phyloP scores from a whole-genome alignment of 1,284 basidiomycete species.

The Malassezia globosa region DNA sequence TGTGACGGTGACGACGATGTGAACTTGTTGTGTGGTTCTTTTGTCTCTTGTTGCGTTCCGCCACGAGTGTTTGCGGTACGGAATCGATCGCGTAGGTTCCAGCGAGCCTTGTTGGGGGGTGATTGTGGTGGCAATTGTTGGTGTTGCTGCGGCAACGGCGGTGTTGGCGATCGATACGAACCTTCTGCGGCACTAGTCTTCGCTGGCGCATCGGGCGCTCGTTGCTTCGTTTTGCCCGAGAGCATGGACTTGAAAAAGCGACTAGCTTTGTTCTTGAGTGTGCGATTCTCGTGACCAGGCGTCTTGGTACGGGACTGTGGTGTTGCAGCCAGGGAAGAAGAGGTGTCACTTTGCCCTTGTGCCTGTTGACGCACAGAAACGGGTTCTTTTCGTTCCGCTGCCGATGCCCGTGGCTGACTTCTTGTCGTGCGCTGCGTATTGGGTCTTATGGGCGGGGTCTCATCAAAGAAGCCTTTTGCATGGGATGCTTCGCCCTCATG shows the following conservation, averaged over 20 bases:
- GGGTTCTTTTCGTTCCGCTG: not conserved
- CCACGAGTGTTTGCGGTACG: not conserved
- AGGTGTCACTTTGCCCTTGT: no score
- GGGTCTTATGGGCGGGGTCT: not conserved
- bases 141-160: no score
- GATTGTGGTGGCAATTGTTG: not conserved
- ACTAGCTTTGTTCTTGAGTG: conserved; percentile 14
- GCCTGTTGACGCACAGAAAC: no score
- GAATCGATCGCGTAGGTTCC: not conserved
- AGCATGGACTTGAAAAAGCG: conserved; percentile 11
- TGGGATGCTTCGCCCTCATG: no score
- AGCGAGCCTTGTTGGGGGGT: not conserved
- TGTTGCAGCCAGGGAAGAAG: no score
- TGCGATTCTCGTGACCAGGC: not conserved
- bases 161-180: no score
- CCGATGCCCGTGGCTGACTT: not conserved
- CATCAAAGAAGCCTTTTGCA: no score
- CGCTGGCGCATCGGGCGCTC: not conserved
- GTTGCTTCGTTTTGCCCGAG: not conserved
- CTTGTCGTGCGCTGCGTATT: not conserved
- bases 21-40: no score
- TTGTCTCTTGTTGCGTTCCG: no score
- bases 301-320: no score
- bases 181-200: no score
- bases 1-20: no score